Evolutionary conservation across 23 red algal species (phyloP).

Genomic region (Gracilaria vermiculophylla): DNA sequence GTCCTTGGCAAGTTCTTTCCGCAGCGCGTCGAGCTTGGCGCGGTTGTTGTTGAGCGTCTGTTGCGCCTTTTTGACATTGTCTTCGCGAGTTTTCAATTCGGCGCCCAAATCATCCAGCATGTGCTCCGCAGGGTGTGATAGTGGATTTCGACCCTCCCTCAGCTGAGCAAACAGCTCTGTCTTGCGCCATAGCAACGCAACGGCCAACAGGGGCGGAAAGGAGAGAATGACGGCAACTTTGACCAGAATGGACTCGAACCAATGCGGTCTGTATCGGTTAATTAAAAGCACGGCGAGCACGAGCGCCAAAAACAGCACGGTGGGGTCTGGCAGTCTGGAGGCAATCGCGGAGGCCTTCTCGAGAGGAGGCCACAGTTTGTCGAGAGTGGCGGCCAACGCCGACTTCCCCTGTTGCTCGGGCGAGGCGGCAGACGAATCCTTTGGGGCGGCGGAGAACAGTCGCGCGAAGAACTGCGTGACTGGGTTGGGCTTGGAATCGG

Average conservation of each 20-base stretch:
- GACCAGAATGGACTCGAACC: conserved; percentile 30
- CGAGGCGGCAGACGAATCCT: not conserved
- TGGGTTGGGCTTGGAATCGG: conserved; percentile 15
- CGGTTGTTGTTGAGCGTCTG: conserved; percentile 40
- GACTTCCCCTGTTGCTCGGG: not conserved
- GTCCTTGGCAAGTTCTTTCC: conserved; percentile 58
- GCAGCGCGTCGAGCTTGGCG: conserved; percentile 40
- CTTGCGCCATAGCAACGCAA: conserved; percentile 49
- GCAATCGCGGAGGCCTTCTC: conserved; percentile 42
- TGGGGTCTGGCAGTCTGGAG: conserved; percentile 29
- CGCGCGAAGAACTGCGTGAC: not conserved
- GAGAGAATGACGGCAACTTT: conserved; percentile 21
- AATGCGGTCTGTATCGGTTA: conserved; percentile 33
- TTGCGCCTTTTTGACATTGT: conserved; percentile 14
- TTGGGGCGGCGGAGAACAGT: not conserved
- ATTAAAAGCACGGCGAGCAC: conserved; percentile 9
- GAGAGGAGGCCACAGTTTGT: conserved; percentile 21
- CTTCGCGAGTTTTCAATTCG: conserved; percentile 47
- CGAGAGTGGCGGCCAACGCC: not conserved
- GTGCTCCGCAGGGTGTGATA: conserved; percentile 54
- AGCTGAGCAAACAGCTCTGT: conserved; percentile 52
- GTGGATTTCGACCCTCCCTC: conserved; percentile 21
- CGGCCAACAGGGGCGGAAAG: conserved; percentile 27
- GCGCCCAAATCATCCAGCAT: conserved; percentile 47
- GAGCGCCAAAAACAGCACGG: conserved; percentile 32